Base-by-base conservation (phyloP, 192 early-diverging fungal species). In the Thamnidium elegans region DNA sequence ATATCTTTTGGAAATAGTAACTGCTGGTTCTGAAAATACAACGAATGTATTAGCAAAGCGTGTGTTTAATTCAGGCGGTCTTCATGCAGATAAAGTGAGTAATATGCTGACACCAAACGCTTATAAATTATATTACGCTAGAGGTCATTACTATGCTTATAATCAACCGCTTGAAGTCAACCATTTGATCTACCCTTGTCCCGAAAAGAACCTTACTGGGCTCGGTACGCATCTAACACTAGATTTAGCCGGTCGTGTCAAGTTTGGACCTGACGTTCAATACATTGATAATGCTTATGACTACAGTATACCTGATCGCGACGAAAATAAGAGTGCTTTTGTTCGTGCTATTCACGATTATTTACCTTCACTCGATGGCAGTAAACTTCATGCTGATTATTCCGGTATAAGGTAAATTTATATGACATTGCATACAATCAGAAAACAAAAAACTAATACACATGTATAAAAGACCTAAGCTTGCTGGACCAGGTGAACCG, bases 161-260 rank as follows among this genome's bases (percentile, higher is more conserved):
- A 58, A 76, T 3, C 69, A 70, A 14, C 71, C 52, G 31, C 55
- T 59, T 13, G 47, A 67, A 5, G 82, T 89, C 0, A 74, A 71
- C 19, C 81, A 86, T 26, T 77, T 95, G 11, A 84, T 95, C 10
- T 95, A 94, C 64, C 93, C 93, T 13, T 81, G 87, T 7, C 93
- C 93, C 0, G 88, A 90, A 62, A 79, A 78, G 62, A 81, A 91
- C 59, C 58, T 92, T 48, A 78, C 79, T 7, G 79, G 85, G 19
- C 76, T 93, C 9, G 93, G 93, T 47, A 86, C 89, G 2, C 93
- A 95, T 69, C 73, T 90, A 13, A 93, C 90, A 0, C 60, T 95
- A 23, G 93, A 95, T 68, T 51, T 95, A 79, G 79, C 81, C 7
- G 91, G 90, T 0, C 72, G 73, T 17, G 83, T 89, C 56, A 84